Evolutionary conservation across 805 yeast species (phyloP), one percentile per base, ranked within the genome.

Genomic region (Pichia gijzeniarum): DNA sequence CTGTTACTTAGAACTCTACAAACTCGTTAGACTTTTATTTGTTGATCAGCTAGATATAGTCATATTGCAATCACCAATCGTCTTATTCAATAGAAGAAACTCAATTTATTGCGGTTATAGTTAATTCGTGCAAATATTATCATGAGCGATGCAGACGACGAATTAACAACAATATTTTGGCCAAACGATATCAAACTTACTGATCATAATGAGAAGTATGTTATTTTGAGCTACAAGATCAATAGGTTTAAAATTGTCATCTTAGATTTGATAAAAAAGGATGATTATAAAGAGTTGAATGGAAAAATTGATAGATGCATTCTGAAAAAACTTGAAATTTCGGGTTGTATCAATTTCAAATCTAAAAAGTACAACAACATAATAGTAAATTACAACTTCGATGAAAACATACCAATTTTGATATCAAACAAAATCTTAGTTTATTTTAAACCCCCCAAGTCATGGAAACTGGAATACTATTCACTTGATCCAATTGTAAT

Each of bases 401-500:
- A 19, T 2, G n/a, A 35, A 2, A 35, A 46, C 16, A 37, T n/a
- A 16, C 63, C 63, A 10, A 35, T 51, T 4, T 21, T 57, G 25
- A 41, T 45, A 3, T 19, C 40, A 2, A 33, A 55, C 28, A 60
- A 56, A 35, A 59, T 56, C 37, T 35, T 79, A 2, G 63, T 83
- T 4, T 54, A 73, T n/a, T 89, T 78, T 58, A 74, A 75, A 21
- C 83, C 93, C 1, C 97, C 97, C 0, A 73, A 75, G 37, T 77
- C 83, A 17, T 71, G 70, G 25, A 73, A 76, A 48, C 71, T 90
- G 70, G 95, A 89, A 53, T 87, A 85, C 59, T 83, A 78, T 52
- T 81, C 96, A 0, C 59, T 81, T 3, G 67, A 72, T n/a, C 95
- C 96, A 0, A 84, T 88, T 3, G 65, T 78, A 3, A 70, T 89